A percentile compares a stretch with the other conserved stretches of the same genome.
These are phyloP conservation scores for Globisporangium canariense DNA, from an alignment of 352 stramenopile species.

Conservation along the genomic window DNA sequence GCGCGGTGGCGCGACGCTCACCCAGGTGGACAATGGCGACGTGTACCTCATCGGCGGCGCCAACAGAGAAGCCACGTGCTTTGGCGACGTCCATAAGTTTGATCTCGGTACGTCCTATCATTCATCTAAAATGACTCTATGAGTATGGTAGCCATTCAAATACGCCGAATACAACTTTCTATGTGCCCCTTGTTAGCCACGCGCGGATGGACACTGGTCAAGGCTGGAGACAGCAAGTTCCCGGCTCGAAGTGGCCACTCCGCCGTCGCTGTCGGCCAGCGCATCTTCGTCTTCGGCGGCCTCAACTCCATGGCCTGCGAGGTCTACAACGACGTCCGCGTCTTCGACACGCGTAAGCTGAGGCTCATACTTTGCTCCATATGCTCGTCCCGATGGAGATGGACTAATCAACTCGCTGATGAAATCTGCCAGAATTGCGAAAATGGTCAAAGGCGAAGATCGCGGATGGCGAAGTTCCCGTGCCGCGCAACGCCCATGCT, in stretches of 20 bases:
- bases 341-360: slow-evolving; percentile 42
- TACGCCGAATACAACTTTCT: neutral
- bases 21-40: slow-evolving; percentile 27
- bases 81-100: slow-evolving; percentile 51
- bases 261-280: slow-evolving; percentile 34
- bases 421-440: slow-evolving; percentile 10
- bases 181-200: slow-evolving; percentile 7
- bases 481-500: slow-evolving; percentile 53
- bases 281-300: slow-evolving; percentile 60
- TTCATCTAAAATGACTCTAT: neutral
- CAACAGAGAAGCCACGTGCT: slow-evolving; percentile 48
- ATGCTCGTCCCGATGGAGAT: neutral
- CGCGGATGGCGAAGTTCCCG: slow-evolving; percentile 32
- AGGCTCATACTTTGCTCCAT: neutral
- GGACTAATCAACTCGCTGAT: neutral
- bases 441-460: slow-evolving; percentile 29
- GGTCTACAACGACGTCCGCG: slow-evolving; percentile 55
- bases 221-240: slow-evolving; percentile 20
- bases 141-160: neutral
- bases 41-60: slow-evolving; percentile 68
- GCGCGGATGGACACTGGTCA: slow-evolving; percentile 23
- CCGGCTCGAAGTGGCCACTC: slow-evolving; percentile 63
- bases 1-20: slow-evolving; percentile 53
- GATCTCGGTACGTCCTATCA: slow-evolving; percentile 33
- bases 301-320: slow-evolving; percentile 35